A percentile compares a stretch with the other conserved stretches of the same genome.
Evolutionary conservation across 352 stramenopile genomes (phyloP).

Genomic region (Phytophthora constricta): DNA sequence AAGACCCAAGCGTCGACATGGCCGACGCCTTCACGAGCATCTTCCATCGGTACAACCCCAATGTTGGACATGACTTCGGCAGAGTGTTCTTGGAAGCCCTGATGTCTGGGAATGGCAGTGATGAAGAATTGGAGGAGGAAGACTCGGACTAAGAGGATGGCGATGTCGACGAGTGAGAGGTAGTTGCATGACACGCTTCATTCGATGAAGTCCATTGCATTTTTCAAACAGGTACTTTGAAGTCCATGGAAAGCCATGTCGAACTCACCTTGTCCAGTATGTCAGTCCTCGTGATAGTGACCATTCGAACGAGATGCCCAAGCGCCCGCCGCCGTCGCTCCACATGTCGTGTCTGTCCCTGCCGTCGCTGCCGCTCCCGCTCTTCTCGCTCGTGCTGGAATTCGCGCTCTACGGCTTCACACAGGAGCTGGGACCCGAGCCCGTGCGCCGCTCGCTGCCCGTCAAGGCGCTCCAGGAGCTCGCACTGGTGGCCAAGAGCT

Average conservation of each 20-base stretch:
- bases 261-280: no score
- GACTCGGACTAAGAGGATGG: not conserved
- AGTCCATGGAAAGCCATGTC: no score
- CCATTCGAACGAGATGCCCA: no score
- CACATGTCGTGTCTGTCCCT: slow-evolving; percentile 11
- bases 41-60: not conserved
- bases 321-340: slow-evolving; percentile 7
- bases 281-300: no score
- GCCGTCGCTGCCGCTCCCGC: slow-evolving; percentile 33
- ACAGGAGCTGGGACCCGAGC: slow-evolving; percentile 16
- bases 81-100: not conserved
- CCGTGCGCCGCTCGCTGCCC: not conserved
- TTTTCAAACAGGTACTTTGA: no score
- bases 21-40: not conserved
- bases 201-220: no score
- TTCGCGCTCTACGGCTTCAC: slow-evolving; percentile 31
- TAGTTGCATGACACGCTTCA: not conserved
- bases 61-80: not conserved
- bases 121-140: not conserved
- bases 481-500: slow-evolving; percentile 45
- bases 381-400: slow-evolving; percentile 44
- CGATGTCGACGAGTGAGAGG: not conserved
- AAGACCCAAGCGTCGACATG: not conserved
- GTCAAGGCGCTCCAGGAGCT: slow-evolving; percentile 27
- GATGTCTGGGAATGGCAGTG: not conserved